These are phyloP conservation scores for Coemansia sp. DNA, from an alignment of 192 early-diverging fungal genomes.

Conservation along the genomic window DNA sequence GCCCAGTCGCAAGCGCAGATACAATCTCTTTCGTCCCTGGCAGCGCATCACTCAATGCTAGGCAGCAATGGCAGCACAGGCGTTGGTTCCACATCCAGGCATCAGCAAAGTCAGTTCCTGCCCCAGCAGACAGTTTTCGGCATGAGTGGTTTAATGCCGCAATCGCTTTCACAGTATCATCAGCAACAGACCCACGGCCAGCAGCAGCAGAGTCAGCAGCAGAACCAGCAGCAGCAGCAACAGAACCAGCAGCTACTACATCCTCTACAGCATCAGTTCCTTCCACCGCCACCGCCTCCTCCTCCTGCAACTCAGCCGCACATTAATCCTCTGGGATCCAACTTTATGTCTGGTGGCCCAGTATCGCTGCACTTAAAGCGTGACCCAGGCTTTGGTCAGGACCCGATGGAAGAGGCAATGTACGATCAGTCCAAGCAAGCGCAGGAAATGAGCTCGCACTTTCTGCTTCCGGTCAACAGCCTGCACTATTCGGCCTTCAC, in stretches of 20 bases:
- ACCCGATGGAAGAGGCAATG: slow-evolving; percentile 32
- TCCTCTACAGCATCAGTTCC: slow-evolving; percentile 10
- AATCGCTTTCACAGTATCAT: neutral
- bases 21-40: slow-evolving; percentile 13
- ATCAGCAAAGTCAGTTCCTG: slow-evolving; percentile 6
- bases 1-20: slow-evolving; percentile 13
- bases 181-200: neutral
- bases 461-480: slow-evolving; percentile 39
- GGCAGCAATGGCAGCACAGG: slow-evolving; percentile 9
- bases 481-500: slow-evolving; percentile 26
- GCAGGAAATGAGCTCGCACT: slow-evolving; percentile 40
- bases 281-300: slow-evolving; percentile 13
- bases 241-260: slow-evolving; percentile 15
- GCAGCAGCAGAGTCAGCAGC: slow-evolving; percentile 14
- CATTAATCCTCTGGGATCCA: slow-evolving; percentile 37
- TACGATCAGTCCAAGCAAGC: slow-evolving; percentile 50
- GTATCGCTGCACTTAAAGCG: slow-evolving; percentile 49
- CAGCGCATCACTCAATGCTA: neutral
- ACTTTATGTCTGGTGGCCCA: slow-evolving; percentile 30
- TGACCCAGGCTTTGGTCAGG: slow-evolving; percentile 46
- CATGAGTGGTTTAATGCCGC: neutral
- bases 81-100: slow-evolving; percentile 6
- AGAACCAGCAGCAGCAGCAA: slow-evolving; percentile 14
- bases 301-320: slow-evolving; percentile 22
- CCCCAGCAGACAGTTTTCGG: slow-evolving; percentile 4